Evolutionary conservation across 208 protist species (phyloP).

Genomic region (Porcisia deanei): DNA sequence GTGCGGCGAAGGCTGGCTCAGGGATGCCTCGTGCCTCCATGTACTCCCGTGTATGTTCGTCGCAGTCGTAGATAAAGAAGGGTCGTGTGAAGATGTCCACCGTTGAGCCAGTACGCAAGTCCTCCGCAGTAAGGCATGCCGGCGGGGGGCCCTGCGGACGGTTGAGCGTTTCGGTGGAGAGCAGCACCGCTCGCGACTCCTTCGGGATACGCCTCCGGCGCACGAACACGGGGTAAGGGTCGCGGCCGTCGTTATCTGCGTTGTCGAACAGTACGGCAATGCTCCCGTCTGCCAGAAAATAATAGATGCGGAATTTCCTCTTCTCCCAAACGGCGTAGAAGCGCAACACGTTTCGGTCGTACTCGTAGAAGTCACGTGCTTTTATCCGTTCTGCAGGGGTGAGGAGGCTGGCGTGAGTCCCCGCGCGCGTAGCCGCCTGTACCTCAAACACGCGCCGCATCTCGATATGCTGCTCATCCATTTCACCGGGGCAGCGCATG

Average conservation of each 20-base stretch:
- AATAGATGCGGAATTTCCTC: slow-evolving; percentile 92
- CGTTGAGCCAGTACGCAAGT: slow-evolving; percentile 83
- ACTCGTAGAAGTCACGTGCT: slow-evolving; percentile 87
- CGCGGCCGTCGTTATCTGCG: slow-evolving; percentile 92
- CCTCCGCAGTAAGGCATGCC: slow-evolving; percentile 63
- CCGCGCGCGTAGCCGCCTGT: slow-evolving; percentile 54
- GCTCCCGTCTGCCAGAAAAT: slow-evolving; percentile 96
- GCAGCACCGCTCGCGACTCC: slow-evolving; percentile 28
- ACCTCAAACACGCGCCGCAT: slow-evolving; percentile 88
- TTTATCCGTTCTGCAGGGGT: slow-evolving; percentile 78
- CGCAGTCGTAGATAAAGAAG: slow-evolving; percentile 95
- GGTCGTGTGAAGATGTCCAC: slow-evolving; percentile 81
- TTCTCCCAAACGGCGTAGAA: slow-evolving; percentile 96
- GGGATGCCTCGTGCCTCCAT: slow-evolving; percentile 61
- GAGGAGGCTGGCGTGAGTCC: slow-evolving; percentile 78
- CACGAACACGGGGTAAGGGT: slow-evolving; percentile 93
- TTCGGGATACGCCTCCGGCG: slow-evolving; percentile 88
- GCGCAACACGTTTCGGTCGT: slow-evolving; percentile 95
- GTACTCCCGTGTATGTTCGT: slow-evolving; percentile 90
- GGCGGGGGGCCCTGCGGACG: slow-evolving; percentile 35
- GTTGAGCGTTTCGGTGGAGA: slow-evolving; percentile 75
- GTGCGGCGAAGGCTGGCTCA: slow-evolving; percentile 30
- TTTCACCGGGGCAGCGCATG: slow-evolving; percentile 16
- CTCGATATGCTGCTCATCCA: slow-evolving; percentile 72
- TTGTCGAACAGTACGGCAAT: slow-evolving; percentile 93